Base-by-base conservation (phyloP, 345 rosid species). In the Pistacia atlantica region DNA sequence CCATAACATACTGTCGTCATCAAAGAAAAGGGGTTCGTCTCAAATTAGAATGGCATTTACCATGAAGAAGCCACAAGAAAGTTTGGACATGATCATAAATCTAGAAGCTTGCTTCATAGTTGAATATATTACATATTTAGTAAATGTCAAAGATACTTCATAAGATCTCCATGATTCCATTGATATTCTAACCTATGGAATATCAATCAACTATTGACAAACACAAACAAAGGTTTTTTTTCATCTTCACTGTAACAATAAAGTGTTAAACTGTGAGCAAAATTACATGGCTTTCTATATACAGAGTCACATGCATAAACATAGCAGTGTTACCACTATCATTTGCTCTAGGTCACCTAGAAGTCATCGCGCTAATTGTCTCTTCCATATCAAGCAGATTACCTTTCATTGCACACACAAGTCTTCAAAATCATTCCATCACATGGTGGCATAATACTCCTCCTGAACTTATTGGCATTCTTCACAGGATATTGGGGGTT, bases 1-100 rank as follows among this genome's bases (percentile, higher is more conserved):
- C 7, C 2, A 6, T 9, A 31, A 17, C 65, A 37, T 46, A 55
- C 22, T 37, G 57, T 73, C 28, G 14, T 45, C 16, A 18, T 25
- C 14, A 73, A 13, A 3, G 33, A 55, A 69, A 52, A 54, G 18
- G 13, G 59, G 22, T 51, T 48, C 7, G 8, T 20, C 7, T 42
- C 46, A 6, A 64, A 64, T 64, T 64, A 33, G 67, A 64, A 64
- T 33, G 67, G 22, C 48, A 64, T 14, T 35, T n/a, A 64, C 48
- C 48, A 13, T 11, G 54, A 64, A 37, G n/a, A 20, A 64, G 18
- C 67, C 8, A 33, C 31, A 25, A 28, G 22, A 64, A 64, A 16
- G 48, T 4, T 64, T 42, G 35, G 20, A 63, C 46, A 37, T 16
- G n/a, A 45, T 64, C 48, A 11, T 3, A 13, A 72, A 48, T 5